Conservation (phyloP, 306 rosid species). For the Dryas octopetala region DNA sequence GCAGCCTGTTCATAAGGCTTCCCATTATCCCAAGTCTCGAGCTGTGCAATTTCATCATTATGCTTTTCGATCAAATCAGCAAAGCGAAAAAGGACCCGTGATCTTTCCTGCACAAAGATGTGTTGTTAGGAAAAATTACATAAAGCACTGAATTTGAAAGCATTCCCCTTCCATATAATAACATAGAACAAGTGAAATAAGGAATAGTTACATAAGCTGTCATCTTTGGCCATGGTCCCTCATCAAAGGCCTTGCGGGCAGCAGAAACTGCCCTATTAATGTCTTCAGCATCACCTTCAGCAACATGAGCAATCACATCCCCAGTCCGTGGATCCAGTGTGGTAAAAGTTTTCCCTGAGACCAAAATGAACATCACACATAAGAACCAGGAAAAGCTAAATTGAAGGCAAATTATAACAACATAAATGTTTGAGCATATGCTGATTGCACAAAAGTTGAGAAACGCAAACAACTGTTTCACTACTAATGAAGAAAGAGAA, state of each 20-base stretch:
- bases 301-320: constrained; percentile 74
- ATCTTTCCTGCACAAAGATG: constrained; percentile 58
- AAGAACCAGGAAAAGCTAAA: not conserved
- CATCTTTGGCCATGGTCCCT: constrained; percentile 94
- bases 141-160: not conserved
- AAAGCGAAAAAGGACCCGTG: constrained; percentile 57
- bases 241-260: constrained; percentile 86
- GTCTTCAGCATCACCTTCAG: constrained; percentile 86
- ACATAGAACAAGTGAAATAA: constrained; percentile 6
- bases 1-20: constrained; percentile 83
- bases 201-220: constrained; percentile 68
- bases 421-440: not conserved
- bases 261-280: constrained; percentile 79
- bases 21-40: constrained; percentile 95
- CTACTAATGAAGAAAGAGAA: not conserved
- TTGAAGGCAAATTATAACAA: not conserved
- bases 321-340: constrained; percentile 87
- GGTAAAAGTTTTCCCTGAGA: constrained; percentile 72
- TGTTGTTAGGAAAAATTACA: not conserved
- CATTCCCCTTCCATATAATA: not conserved
- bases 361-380: not conserved
- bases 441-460: not conserved
- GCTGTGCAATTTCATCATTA: constrained; percentile 71
- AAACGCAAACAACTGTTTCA: not conserved
- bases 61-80: constrained; percentile 84